Evolutionary conservation across 495 filamentous ascomycete species (phyloP).

Genomic region (Aspergillus leporis): DNA sequence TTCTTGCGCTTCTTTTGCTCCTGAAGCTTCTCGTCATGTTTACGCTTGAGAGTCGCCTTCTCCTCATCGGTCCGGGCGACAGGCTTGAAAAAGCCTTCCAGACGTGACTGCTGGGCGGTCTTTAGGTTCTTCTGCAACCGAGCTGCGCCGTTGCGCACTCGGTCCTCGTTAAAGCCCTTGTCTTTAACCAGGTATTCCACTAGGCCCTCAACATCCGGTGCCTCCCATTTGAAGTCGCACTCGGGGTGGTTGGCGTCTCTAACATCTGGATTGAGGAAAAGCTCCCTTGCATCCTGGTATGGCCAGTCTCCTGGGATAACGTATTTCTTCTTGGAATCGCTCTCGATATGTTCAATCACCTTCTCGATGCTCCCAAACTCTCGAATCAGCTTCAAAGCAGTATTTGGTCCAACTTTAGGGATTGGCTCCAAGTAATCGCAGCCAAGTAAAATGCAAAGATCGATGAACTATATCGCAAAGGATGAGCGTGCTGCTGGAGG

Average conservation of each 20-base stretch:
- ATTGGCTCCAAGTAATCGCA: constrained; percentile 98
- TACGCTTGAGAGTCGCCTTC: constrained; percentile 81
- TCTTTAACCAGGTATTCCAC: constrained; percentile 86
- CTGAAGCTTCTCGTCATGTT: constrained; percentile 84
- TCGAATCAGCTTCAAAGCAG: constrained; percentile 88
- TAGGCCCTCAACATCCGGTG: constrained; percentile 84
- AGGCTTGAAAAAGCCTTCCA: constrained; percentile 98
- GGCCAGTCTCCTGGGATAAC: constrained; percentile 91
- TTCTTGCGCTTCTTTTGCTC: constrained; percentile 94
- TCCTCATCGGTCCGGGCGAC: constrained; percentile 85
- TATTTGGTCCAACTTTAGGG: constrained; percentile 87
- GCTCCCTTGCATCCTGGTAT: constrained; percentile 82
- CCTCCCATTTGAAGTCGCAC: constrained; percentile 97
- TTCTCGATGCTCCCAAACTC: constrained; percentile 86
- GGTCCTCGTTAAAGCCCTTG: constrained; percentile 95
- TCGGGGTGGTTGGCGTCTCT: constrained; percentile 78
- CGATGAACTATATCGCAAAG: constrained; percentile 69
- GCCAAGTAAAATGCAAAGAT: constrained; percentile 95
- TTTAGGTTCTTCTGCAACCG: constrained; percentile 86
- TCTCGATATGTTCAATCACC: constrained; percentile 74
- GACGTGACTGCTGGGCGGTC: constrained; percentile 78
- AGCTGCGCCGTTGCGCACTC: constrained; percentile 74
- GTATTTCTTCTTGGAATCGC: constrained; percentile 75
- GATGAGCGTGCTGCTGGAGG: constrained; percentile 1
- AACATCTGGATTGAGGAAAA: constrained; percentile 90